A percentile compares a stretch with the other conserved stretches of the same genome.
These are phyloP conservation scores for Basidiobolus heterosporus DNA, from an alignment of 371 early-diverging fungal species.

Conservation along the genomic window DNA sequence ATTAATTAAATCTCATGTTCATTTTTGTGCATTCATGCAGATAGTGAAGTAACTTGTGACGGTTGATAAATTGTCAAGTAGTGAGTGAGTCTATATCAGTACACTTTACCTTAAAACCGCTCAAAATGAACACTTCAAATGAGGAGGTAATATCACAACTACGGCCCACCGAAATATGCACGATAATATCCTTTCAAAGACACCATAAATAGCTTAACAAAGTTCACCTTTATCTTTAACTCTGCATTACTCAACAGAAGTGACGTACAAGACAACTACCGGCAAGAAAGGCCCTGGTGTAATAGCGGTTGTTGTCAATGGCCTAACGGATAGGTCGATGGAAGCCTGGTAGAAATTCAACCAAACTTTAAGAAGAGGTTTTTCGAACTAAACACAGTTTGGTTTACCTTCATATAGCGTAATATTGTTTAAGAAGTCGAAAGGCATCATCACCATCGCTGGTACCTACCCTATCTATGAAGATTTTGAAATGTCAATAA, in stretches of 20 bases:
- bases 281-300: not conserved
- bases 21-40: no score
- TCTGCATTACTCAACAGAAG: not conserved
- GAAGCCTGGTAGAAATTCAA: conserved; percentile 4
- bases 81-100: no score
- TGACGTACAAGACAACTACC: not conserved
- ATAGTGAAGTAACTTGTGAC: no score
- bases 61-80: no score
- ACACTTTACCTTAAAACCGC: no score
- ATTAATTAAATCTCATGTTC: no score
- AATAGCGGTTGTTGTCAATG: not conserved
- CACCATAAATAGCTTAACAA: no score
- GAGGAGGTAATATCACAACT: not conserved
- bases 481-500: conserved; percentile 22
- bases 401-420: conserved; percentile 10
- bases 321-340: not conserved
- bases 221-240: conserved; percentile 1
- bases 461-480: conserved; percentile 18
- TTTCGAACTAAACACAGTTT: not conserved
- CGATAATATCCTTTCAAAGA: conserved; percentile 12
- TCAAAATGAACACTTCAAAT: no score
- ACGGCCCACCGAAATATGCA: conserved; percentile 18
- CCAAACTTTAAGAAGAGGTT: no score
- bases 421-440: conserved; percentile 16
- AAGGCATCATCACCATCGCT: conserved; percentile 11